These are phyloP conservation scores for Yamadazyma dushanensis DNA, from an alignment of 1,139 yeast species.

Conservation along the genomic window DNA sequence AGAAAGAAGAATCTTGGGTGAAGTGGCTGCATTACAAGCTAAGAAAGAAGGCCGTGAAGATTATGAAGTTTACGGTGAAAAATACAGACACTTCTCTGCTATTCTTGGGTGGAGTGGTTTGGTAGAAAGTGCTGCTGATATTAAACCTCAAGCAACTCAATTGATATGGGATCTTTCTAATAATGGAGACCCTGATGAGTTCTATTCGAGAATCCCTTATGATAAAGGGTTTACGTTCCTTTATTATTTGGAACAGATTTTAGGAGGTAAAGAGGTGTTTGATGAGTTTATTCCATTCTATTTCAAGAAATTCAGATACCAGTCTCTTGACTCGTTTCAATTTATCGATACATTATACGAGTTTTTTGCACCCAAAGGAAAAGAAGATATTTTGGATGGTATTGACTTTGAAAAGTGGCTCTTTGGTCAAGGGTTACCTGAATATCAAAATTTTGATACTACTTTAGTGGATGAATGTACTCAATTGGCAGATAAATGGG, in stretches of 20 bases:
- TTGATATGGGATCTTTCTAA: conserved; percentile 30
- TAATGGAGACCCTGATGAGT: conserved; percentile 33
- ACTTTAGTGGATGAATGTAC: conserved; percentile 34
- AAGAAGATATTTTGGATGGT: conserved; percentile 74
- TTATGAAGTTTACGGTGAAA: conserved; percentile 27
- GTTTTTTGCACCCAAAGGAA: conserved; percentile 60
- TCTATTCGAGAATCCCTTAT: conserved; percentile 36
- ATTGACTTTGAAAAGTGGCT: conserved; percentile 66
- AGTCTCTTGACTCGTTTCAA: conserved; percentile 30
- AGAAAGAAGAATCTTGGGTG: conserved; percentile 36
- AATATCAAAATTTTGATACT: conserved; percentile 30
- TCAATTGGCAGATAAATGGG: conserved; percentile 28
- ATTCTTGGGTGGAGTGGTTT: conserved; percentile 33
- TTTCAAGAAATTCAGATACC: conserved; percentile 31
- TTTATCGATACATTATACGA: conserved; percentile 31
- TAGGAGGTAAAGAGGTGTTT: conserved; percentile 30
- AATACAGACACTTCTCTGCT: conserved; percentile 31
- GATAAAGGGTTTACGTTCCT: conserved; percentile 39
- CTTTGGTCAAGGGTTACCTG: conserved; percentile 31
- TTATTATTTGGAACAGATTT: conserved; percentile 26
- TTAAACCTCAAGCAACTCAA: conserved; percentile 23
- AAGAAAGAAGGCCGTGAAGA: conserved; percentile 20
- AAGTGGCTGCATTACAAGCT: conserved; percentile 29
- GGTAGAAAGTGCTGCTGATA: conserved; percentile 22
- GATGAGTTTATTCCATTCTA: conserved; percentile 35